phyloP scores from a whole-genome alignment of 2,329 filamentous ascomycete species.

The Septoria petroselini region DNA sequence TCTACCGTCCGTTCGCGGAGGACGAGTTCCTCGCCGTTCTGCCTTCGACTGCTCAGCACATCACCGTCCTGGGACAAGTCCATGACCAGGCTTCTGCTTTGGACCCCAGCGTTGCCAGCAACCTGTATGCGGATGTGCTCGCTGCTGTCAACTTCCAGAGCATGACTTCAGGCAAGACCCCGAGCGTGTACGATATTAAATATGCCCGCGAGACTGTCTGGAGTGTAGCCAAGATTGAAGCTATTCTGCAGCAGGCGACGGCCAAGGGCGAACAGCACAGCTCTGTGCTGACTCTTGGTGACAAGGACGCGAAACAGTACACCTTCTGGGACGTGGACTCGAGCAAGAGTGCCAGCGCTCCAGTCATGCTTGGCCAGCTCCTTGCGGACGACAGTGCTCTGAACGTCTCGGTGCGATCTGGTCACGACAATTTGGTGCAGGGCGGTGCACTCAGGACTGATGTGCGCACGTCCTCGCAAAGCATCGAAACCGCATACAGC shows the following conservation, averaged over 20 bases:
- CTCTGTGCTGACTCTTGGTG: conserved; percentile 43
- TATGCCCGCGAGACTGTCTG: conserved; percentile 72
- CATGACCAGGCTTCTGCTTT: conserved; percentile 66
- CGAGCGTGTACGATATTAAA: conserved; percentile 76
- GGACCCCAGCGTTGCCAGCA: conserved; percentile 76
- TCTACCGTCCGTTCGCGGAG: conserved; percentile 94
- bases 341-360: conserved; percentile 64
- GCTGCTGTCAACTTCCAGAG: conserved; percentile 77
- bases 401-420: conserved; percentile 59
- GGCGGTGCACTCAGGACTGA: conserved; percentile 83
- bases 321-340: conserved; percentile 89
- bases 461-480: conserved; percentile 76
- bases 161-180: conserved; percentile 58
- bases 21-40: conserved; percentile 84
- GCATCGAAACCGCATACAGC: conserved; percentile 79
- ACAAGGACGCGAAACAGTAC: conserved; percentile 67
- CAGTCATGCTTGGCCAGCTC: conserved; percentile 59
- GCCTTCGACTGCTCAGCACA: conserved; percentile 68
- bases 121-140: conserved; percentile 86
- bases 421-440: conserved; percentile 61
- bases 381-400: conserved; percentile 59
- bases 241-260: conserved; percentile 48
- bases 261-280: conserved; percentile 39
- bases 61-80: conserved; percentile 90
- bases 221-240: conserved; percentile 55